phyloP scores from a whole-genome alignment of 257 asterid genomes.

The Nicotiana paniculata region DNA sequence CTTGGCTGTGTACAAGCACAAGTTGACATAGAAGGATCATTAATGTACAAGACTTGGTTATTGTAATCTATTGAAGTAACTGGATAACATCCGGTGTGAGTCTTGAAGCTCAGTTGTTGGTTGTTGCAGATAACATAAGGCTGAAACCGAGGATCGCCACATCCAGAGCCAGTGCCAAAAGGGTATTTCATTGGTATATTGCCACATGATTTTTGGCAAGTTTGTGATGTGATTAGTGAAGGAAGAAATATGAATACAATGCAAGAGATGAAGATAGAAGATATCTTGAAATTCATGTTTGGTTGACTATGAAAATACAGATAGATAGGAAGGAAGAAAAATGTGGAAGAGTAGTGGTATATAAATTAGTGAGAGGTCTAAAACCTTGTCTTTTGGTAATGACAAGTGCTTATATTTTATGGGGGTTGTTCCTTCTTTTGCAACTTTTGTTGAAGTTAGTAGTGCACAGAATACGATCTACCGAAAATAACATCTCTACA shows the following conservation, averaged over 20 bases:
- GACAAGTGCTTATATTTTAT: not conserved
- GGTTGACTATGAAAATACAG: not conserved
- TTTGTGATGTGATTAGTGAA: constrained; percentile 32
- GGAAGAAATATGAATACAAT: constrained; percentile 20
- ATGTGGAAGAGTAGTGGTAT: constrained; percentile 2
- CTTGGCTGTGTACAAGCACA: constrained; percentile 70
- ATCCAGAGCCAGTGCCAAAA: constrained; percentile 70
- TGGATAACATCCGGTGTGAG: constrained; percentile 65
- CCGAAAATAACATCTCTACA: fast-evolving
- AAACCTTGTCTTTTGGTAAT: not conserved
- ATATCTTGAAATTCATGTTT: not conserved
- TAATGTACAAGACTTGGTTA: constrained; percentile 46
- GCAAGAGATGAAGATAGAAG: not conserved
- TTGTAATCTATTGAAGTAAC: constrained; percentile 69
- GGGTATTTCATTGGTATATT: constrained; percentile 56
- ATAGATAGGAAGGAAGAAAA: not conserved
- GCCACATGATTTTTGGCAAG: constrained; percentile 65
- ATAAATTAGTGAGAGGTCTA: not conserved
- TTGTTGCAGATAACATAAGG: constrained; percentile 51
- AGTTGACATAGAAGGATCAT: constrained; percentile 78
- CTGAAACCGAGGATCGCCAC: constrained; percentile 71
- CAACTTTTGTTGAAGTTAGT: not conserved
- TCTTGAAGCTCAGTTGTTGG: constrained; percentile 50
- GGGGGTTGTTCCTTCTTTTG: not conserved
- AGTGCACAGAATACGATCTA: too few species aligned